Conservation (phyloP, 1,139 yeast genomes). For the Candida dubliniensis region DNA sequence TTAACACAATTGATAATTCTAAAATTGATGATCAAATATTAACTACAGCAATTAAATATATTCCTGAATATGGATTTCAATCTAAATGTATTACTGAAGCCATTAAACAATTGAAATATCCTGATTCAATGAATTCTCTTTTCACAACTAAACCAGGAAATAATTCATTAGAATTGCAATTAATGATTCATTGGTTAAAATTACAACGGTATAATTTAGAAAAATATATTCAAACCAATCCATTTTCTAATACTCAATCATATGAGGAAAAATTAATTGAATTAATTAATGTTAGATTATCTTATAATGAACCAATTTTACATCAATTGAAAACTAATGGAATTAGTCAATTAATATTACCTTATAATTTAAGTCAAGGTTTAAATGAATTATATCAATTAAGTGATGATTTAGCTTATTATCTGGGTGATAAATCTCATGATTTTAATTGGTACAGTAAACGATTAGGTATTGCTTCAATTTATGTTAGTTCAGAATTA, state of each 20-base stretch:
- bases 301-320: constrained; percentile 58
- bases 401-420: constrained; percentile 79
- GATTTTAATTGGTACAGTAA: constrained; percentile 95
- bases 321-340: constrained; percentile 43
- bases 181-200: constrained; percentile 47
- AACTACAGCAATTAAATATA: constrained; percentile 42
- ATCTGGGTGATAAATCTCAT: constrained; percentile 78
- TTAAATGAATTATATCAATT: constrained; percentile 69
- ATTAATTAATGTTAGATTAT: constrained; percentile 61
- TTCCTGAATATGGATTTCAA: constrained; percentile 72
- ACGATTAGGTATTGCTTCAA: constrained; percentile 65
- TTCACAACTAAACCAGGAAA: constrained; percentile 35
- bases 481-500: constrained; percentile 73
- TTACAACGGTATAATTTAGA: constrained; percentile 35
- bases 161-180: constrained; percentile 43
- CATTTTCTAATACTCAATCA: too few species aligned
- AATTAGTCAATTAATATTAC: constrained; percentile 54
- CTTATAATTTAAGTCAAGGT: constrained; percentile 50
- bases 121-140: constrained; percentile 66
- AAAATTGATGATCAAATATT: constrained; percentile 36
- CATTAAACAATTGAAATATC: constrained; percentile 57
- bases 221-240: constrained; percentile 18
- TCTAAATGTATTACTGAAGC: constrained; percentile 61
- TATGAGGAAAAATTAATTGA: constrained; percentile 52
- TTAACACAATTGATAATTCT: constrained; percentile 33